Base-by-base conservation (phyloP, 2,329 filamentous ascomycete genomes). In the Epichloe uncinata region DNA sequence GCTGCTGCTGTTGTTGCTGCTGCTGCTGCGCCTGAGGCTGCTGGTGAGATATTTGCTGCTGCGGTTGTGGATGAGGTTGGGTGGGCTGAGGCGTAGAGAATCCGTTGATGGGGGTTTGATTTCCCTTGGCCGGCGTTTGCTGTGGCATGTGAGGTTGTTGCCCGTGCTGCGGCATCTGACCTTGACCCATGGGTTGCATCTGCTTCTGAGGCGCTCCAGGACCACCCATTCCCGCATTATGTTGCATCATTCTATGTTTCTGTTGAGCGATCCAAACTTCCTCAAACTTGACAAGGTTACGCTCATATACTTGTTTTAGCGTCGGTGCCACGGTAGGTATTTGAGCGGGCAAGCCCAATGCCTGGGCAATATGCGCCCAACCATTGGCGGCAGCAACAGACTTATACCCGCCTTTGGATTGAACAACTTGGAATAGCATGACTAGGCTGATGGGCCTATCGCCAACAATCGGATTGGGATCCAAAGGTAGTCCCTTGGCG, bases 211-310 rank as follows among this genome's bases (percentile, higher is more conserved):
- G 59, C 1, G 50, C 46, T 41, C 54, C 55, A 22, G 48, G 55
- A 18, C 37, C 48, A 16, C 41, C 49, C 54, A 55, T 52, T 36
- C 38, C 46, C n/a, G 46, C 41, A 40, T 51, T 50, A 53, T 79
- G 74, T 48, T 73, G 69, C 61, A 76, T 73, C 57, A 74, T 73
- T 42, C 73, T 69, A 26, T 70, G 72, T 55, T 72, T 73, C 53
- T 79, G 78, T 57, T 78, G 76, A 35, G 73, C 70, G 36, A 75
- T 61, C 70, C 77, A 85, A 2, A 76, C 77, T 52, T 82, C 78
- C 62, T 96, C 90, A 55, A 95, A 96, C 34, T 82, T 77, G 26
- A 77, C 69, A 6, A 96, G 69, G 56, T 90, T 89, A 35, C 78
- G 75, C 58, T 89, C 83, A 64, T 93, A 95, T 6, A 87, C 75